Base-by-base conservation (phyloP, 2,329 filamentous ascomycete genomes). In the Fusarium sp. region DNA sequence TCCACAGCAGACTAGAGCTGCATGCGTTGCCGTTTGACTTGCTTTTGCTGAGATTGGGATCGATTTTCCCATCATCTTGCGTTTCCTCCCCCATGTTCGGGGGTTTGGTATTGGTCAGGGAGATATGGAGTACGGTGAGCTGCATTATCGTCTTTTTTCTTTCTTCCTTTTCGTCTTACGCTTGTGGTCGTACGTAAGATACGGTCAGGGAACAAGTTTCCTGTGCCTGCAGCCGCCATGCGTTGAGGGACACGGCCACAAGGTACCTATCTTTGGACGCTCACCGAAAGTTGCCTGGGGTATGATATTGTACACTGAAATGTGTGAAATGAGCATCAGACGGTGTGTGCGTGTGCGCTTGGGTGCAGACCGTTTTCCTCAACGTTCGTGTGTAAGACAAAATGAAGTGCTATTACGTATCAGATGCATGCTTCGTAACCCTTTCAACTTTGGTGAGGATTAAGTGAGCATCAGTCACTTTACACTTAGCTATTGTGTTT, bases 31-130 rank as follows among this genome's bases (percentile, higher is more conserved):
- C 65, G 65, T 62, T 69, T 37, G 56, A 24, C 56, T 68, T 68
- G 65, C 65, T 68, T 68, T 55, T 68, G 60, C 40, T 57, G 51
- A 66, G 65, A 68, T 68, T 64, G 52, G 35, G 37, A 68, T 68
- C 65, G 58, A 60, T 60, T 65, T 46, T 59, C 48, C 41, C 52
- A 60, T 67, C 53, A 59, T 59, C 53, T 59, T 64, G 52, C 59
- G 46, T 68, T 41, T 65, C 40, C 24, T 13, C n/a, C n/a, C 49
- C 54, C 65, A 61, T 54, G 46, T 39, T 7, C 50, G 26, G 52
- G n/a, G 13, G 43, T 17, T 37, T 37, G n/a, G 17, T 37, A n/a
- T 37, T 37, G 35, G 35, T 37, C 35, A 19, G 7, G 11, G n/a
- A 37, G 15, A 19, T 37, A 37, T 17, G 35, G 35, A 37, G 33